Evolutionary conservation across 78 protist species (phyloP).

Genomic region (Salpingoeca rosetta): DNA sequence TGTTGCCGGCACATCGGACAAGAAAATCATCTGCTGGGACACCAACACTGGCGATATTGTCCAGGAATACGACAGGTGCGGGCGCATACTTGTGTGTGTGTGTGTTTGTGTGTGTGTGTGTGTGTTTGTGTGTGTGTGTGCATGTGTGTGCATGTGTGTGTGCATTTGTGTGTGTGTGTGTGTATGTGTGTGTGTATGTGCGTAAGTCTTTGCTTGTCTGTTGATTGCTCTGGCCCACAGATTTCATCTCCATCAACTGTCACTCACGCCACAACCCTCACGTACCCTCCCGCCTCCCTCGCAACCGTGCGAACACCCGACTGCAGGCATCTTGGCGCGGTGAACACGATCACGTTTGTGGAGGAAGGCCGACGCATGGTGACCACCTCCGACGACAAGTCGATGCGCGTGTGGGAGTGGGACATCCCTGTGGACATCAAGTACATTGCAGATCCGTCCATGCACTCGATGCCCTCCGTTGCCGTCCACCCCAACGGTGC

Average conservation of each 20-base stretch:
- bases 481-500: slow-evolving; percentile 69
- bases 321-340: slow-evolving; percentile 75
- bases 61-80: slow-evolving; percentile 83
- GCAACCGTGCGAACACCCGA: too few relatives aligned
- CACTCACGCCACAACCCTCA: too few relatives aligned
- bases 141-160: too few relatives aligned
- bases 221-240: too few relatives aligned
- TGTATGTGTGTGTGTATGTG: too few relatives aligned
- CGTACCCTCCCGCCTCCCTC: neutral
- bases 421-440: slow-evolving; percentile 87
- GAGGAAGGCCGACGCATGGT: slow-evolving; percentile 66
- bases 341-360: slow-evolving; percentile 86
- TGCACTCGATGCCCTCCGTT: slow-evolving; percentile 72
- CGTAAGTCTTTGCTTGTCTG: too few relatives aligned
- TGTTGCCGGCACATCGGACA: slow-evolving; percentile 67
- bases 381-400: slow-evolving; percentile 87
- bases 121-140: too few relatives aligned
- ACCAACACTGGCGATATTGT: slow-evolving; percentile 43
- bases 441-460: slow-evolving; percentile 66
- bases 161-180: too few relatives aligned
- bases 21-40: slow-evolving; percentile 66
- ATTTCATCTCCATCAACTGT: too few relatives aligned
- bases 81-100: too few relatives aligned
- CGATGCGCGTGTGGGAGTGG: slow-evolving; percentile 89
- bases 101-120: too few relatives aligned